phyloP scores from a whole-genome alignment of 1,139 yeast species.

The Blastobotrys raffinosifermentans region DNA sequence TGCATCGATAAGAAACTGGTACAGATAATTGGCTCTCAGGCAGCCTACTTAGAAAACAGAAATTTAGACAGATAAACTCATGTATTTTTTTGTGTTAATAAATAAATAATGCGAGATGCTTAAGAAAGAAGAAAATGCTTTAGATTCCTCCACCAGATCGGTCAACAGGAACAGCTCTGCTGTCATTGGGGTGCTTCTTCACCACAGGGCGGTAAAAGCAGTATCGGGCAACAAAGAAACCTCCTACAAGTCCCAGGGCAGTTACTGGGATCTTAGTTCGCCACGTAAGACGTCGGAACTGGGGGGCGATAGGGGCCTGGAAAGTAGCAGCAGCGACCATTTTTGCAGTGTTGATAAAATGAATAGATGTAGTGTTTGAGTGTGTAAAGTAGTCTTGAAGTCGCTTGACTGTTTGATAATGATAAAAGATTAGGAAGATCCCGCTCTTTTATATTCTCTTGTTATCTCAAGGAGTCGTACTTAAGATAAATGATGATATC shows the following conservation, averaged over 20 bases:
- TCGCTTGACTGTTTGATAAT: conserved; percentile 2
- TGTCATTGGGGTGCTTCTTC: conserved; percentile 21
- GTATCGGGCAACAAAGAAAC: conserved; percentile 21
- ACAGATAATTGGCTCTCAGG: too few species aligned
- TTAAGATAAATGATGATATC: too few species aligned
- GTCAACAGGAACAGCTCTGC: conserved; percentile 24
- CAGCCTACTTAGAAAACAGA: too few species aligned
- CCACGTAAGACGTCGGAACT: conserved; percentile 14
- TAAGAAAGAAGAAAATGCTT: not conserved
- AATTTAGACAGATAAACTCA: not conserved
- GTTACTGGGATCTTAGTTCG: conserved; percentile 19
- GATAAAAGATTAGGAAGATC: too few species aligned
- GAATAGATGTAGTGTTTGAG: conserved; percentile 5
- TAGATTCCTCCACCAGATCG: conserved; percentile 26
- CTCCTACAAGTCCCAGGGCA: conserved; percentile 19
- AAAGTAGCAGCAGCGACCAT: conserved; percentile 3
- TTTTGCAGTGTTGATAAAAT: not conserved
- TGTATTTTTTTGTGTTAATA: not conserved
- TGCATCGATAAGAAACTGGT: too few species aligned
- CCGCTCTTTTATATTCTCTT: too few species aligned
- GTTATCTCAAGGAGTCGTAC: too few species aligned
- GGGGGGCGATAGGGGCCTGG: not conserved
- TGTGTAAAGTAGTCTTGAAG: conserved; percentile 14
- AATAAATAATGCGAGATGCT: not conserved
- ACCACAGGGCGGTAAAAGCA: conserved; percentile 23